Conservation (phyloP, 768 basidiomycete species). For the Chalciporus pseudorubinellus region DNA sequence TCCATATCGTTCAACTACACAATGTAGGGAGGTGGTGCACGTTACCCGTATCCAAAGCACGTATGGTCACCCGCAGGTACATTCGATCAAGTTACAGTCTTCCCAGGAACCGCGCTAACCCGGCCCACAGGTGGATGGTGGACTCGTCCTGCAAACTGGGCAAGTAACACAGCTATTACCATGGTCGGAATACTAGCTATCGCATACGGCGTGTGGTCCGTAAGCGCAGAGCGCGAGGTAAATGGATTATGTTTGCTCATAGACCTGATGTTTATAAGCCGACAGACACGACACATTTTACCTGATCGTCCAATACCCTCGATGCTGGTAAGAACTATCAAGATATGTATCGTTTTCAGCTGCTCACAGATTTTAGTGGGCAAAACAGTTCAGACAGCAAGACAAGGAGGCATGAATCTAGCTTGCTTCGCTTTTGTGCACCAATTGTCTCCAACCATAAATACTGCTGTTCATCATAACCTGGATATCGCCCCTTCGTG, state of each 20-base stretch:
- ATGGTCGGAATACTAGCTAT: slow-evolving; percentile 65
- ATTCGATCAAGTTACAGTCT: slow-evolving; percentile 10
- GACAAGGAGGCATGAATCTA: slow-evolving; percentile 12
- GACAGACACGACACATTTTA: slow-evolving; percentile 56
- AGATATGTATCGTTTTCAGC: background rate
- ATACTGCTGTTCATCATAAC: background rate
- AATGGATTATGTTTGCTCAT: background rate
- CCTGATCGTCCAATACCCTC: slow-evolving; percentile 77
- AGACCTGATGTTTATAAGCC: slow-evolving; percentile 3
- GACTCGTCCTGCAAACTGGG: slow-evolving; percentile 89
- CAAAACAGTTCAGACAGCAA: slow-evolving; percentile 45
- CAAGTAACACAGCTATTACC: slow-evolving; percentile 74
- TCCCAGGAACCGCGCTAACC: background rate
- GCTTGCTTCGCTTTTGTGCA: background rate
- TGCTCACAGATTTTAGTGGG: slow-evolving; percentile 39
- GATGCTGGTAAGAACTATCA: slow-evolving; percentile 53
- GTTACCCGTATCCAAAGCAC: slow-evolving; percentile 92
- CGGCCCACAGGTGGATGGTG: slow-evolving; percentile 83
- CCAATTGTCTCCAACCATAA: background rate
- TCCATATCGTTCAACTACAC: background rate
- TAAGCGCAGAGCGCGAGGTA: slow-evolving; percentile 82
- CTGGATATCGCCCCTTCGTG: too few species aligned
- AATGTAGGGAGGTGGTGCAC: slow-evolving; percentile 70
- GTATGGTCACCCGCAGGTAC: slow-evolving; percentile 92
- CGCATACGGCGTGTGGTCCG: slow-evolving; percentile 64